A percentile compares a stretch with the other conserved stretches of the same genome.
These are phyloP conservation scores for Suhomyces terraborum DNA, from an alignment of 1,139 yeast genomes.

Conservation along the genomic window DNA sequence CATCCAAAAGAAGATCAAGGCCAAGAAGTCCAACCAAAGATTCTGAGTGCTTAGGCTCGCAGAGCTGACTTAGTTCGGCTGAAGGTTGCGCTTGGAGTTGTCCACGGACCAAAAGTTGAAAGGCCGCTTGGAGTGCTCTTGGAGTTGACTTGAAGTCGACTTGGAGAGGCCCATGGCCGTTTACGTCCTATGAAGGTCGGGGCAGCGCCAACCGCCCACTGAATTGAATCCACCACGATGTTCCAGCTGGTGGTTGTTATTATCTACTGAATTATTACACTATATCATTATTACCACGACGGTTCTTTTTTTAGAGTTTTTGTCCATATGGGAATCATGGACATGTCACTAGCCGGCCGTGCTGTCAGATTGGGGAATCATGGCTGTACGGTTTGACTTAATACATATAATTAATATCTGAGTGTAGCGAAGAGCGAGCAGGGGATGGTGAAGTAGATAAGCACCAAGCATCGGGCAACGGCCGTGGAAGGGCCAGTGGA, in stretches of 20 bases:
- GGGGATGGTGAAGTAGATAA: too few relatives aligned
- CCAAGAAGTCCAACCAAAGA: conserved; percentile 51
- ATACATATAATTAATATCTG: conserved; percentile 10
- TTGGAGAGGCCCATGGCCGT: too few relatives aligned
- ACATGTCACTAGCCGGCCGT: conserved; percentile 11
- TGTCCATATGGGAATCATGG: conserved; percentile 14
- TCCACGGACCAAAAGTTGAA: too few relatives aligned
- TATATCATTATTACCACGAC: conserved; percentile 9
- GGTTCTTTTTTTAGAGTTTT: conserved; percentile 11
- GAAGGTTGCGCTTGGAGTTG: too few relatives aligned
- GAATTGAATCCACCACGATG: neutral
- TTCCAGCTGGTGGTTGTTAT: conserved; percentile 2
- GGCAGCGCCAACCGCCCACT: too few relatives aligned
- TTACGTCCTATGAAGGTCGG: too few relatives aligned
- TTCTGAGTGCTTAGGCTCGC: conserved; percentile 30
- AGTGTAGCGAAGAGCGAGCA: neutral
- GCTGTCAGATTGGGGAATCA: conserved; percentile 16
- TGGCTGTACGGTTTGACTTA: conserved; percentile 6
- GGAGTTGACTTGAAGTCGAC: neutral
- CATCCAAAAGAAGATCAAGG: conserved; percentile 42
- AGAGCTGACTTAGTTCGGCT: neutral
- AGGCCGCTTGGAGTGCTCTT: too few relatives aligned
- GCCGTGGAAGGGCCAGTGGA: too few relatives aligned
- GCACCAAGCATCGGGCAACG: too few relatives aligned
- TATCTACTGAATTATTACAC: conserved; percentile 6